Percentiles rank a stretch among this genome's conserved stretches.
Evolutionary conservation across 2,329 filamentous ascomycete species (phyloP).

Genomic region (Helminthosporium solani): DNA sequence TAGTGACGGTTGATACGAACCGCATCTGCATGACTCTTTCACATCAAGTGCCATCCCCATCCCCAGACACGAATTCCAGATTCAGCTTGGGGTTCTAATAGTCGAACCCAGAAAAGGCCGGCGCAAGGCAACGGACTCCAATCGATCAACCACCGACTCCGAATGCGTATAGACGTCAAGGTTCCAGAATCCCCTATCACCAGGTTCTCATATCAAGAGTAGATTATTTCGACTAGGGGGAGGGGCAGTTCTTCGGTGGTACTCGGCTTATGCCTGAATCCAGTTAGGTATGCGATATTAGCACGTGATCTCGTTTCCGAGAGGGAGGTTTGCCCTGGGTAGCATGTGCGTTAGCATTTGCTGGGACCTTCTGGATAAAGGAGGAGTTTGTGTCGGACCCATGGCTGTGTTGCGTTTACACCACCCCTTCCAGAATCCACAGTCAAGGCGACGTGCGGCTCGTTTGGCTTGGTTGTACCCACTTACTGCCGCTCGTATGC

Average conservation of each 20-base stretch:
- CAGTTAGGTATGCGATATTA: neutral
- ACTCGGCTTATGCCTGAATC: neutral
- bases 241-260: neutral
- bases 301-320: neutral
- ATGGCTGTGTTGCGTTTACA: neutral
- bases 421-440: neutral
- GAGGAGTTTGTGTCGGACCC: neutral
- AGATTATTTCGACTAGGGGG: neutral
- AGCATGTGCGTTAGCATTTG: neutral
- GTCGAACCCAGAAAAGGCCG: neutral
- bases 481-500: neutral
- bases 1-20: neutral
- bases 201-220: neutral
- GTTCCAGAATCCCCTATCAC: neutral
- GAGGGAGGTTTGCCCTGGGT: neutral
- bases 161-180: too few relatives aligned
- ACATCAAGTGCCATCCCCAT: neutral
- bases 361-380: neutral
- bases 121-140: neutral
- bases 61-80: neutral
- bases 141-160: neutral
- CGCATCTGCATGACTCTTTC: neutral
- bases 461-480: neutral
- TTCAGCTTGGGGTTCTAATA: neutral
- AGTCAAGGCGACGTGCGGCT: neutral